Conservation (phyloP, 768 basidiomycete genomes). For the Termitomyces eurrhizus region DNA sequence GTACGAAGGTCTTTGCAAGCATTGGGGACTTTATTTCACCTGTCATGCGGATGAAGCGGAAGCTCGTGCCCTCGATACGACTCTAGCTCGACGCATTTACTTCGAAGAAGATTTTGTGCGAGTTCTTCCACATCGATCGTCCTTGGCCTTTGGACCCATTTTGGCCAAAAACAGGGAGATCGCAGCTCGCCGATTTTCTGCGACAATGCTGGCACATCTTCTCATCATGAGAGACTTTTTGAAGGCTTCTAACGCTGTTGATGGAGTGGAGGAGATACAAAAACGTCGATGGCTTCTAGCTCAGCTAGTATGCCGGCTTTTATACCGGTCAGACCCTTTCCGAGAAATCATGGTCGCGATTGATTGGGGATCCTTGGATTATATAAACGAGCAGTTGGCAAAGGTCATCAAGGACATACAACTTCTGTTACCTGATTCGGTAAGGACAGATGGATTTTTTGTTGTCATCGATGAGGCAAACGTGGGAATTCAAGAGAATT, state of each 20-base stretch:
- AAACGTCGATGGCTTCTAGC: constrained; percentile 1
- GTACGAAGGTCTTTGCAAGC: not conserved
- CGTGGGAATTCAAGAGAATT: not conserved
- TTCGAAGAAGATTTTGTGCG: not conserved
- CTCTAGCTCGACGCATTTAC: not conserved
- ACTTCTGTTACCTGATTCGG: not conserved
- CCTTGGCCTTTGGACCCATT: not conserved
- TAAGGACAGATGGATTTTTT: not conserved
- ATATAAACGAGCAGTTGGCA: not conserved
- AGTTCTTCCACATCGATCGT: not conserved
- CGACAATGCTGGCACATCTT: constrained; percentile 1
- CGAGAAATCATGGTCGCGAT: not conserved
- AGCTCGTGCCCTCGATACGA: not conserved
- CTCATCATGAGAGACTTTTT: not conserved
- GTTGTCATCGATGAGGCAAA: constrained; percentile 6
- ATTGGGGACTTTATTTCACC: not conserved
- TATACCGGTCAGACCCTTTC: not conserved
- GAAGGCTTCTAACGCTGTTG: not conserved
- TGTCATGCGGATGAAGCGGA: not conserved
- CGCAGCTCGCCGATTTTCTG: not conserved
- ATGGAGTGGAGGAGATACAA: not conserved
- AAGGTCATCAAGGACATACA: not conserved
- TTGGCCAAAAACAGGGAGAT: not conserved
- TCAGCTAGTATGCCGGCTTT: not conserved
- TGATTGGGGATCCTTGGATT: not conserved